phyloP scores from a whole-genome alignment of 768 basidiomycete genomes.

The Leccinum aurantiacum region DNA sequence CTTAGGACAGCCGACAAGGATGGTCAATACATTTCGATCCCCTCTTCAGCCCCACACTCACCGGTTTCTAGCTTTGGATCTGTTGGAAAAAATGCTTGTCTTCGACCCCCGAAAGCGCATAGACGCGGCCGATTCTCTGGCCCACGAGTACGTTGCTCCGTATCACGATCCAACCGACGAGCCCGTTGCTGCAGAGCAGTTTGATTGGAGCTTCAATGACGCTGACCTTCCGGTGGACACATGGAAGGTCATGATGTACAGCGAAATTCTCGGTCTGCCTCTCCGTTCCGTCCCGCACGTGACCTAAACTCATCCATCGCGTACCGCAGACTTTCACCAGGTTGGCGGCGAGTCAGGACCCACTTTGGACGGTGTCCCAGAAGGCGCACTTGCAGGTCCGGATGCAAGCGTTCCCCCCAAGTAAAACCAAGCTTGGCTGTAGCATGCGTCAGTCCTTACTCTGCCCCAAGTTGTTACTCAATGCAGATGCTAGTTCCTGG shows the following conservation, averaged over 20 bases:
- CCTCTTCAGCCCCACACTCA: constrained; percentile 5
- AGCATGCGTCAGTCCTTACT: constrained; percentile 14
- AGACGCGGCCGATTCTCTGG: constrained; percentile 86
- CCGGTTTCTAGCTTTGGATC: constrained; percentile 69
- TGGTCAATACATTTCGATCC: constrained; percentile 47
- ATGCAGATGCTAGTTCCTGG: constrained; percentile 8
- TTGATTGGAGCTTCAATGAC: constrained; percentile 99
- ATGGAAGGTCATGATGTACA: constrained; percentile 99
- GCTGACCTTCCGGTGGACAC: constrained; percentile 98
- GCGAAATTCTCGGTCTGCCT: constrained; percentile 86
- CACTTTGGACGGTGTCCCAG: constrained; percentile 40
- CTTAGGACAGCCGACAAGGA: constrained; percentile 84
- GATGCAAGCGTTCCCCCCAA: constrained; percentile 34
- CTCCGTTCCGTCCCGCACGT: background rate
- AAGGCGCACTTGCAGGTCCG: constrained; percentile 70
- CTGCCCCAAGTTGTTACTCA: background rate
- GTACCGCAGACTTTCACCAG: constrained; percentile 71
- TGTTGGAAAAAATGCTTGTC: constrained; percentile 98
- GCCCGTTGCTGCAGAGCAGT: constrained; percentile 88
- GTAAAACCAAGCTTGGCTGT: constrained; percentile 7
- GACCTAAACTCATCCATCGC: background rate
- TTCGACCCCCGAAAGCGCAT: constrained; percentile 98
- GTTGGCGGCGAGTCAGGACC: constrained; percentile 52
- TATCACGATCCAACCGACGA: constrained; percentile 99
- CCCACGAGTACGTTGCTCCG: constrained; percentile 91